Evolutionary conservation across 73 alveolate genomes (phyloP).

Genomic region (Paramecium sexaurelia): DNA sequence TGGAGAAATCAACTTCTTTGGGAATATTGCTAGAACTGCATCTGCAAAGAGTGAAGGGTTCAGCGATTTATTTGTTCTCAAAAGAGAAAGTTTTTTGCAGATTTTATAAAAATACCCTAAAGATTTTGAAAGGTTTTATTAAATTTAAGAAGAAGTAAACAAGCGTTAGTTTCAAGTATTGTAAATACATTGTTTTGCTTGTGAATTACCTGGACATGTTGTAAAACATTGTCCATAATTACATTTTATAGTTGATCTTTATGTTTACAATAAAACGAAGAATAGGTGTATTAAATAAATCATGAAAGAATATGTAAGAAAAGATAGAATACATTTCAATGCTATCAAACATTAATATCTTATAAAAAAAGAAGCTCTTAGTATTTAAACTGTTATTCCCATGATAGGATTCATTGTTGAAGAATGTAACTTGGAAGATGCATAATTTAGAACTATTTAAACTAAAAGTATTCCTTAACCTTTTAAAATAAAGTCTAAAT

Average conservation of each 20-base stretch:
- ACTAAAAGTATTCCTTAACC: not conserved
- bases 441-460: not conserved
- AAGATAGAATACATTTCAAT: not conserved
- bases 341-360: not conserved
- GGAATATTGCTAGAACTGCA: constrained; percentile 65
- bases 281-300: not conserved
- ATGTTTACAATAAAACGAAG: not conserved
- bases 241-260: constrained; percentile 9
- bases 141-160: not conserved
- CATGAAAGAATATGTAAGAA: not conserved
- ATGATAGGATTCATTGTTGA: not conserved
- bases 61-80: not conserved
- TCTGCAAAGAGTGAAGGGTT: constrained; percentile 69
- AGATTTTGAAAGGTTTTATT: not conserved
- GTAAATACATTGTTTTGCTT: constrained; percentile 1
- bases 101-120: not conserved
- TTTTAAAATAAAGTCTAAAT: not conserved
- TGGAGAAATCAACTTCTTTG: constrained; percentile 77
- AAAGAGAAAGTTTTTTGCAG: not conserved
- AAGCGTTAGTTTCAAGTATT: not conserved
- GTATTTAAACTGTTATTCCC: not conserved
- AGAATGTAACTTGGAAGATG: not conserved
- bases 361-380: not conserved
- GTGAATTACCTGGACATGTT: constrained; percentile 39
- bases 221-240: constrained; percentile 27